These are phyloP conservation scores for Umbellularia californica DNA, from an alignment of 164 flowering plant genomes.

Conservation along the genomic window DNA sequence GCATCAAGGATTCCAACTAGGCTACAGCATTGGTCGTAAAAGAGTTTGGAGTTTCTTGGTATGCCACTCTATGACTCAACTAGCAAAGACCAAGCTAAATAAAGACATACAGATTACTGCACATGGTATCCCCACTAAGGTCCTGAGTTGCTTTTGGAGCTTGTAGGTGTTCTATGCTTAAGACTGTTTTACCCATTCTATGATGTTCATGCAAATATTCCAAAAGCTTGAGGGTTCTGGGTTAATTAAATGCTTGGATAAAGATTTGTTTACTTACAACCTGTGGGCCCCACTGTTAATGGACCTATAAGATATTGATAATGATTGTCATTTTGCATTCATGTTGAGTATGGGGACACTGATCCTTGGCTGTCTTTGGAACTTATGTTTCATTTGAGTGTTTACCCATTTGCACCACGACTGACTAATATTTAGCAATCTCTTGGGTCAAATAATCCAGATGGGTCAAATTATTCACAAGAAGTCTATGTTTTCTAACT, in stretches of 20 bases:
- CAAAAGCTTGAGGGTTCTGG: too few species aligned
- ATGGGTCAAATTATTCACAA: constrained; percentile 31
- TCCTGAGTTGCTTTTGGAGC: constrained; percentile 68
- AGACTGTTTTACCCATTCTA: too few species aligned
- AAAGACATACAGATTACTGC: constrained; percentile 83
- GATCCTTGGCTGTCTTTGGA: constrained; percentile 99
- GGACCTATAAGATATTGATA: neutral
- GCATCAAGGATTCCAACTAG: too few species aligned
- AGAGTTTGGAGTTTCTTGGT: constrained; percentile 41
- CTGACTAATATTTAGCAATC: constrained; percentile 94
- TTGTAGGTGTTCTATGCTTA: constrained; percentile 43
- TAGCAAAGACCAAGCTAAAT: constrained; percentile 83
- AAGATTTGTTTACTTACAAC: neutral
- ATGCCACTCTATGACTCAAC: constrained; percentile 89
- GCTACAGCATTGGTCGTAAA: too few species aligned
- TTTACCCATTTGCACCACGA: constrained; percentile 94
- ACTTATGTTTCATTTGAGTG: constrained; percentile 94
- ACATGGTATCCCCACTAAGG: constrained; percentile 70
- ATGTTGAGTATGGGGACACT: constrained; percentile 89
- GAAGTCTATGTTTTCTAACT: neutral
- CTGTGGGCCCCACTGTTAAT: neutral
- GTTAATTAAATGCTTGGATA: too few species aligned
- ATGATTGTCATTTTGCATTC: constrained; percentile 8
- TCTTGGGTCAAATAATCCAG: constrained; percentile 96
- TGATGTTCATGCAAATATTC: too few species aligned